Evolutionary conservation across 495 filamentous ascomycete species (phyloP).

Genomic region (Talaromyces ruber): DNA sequence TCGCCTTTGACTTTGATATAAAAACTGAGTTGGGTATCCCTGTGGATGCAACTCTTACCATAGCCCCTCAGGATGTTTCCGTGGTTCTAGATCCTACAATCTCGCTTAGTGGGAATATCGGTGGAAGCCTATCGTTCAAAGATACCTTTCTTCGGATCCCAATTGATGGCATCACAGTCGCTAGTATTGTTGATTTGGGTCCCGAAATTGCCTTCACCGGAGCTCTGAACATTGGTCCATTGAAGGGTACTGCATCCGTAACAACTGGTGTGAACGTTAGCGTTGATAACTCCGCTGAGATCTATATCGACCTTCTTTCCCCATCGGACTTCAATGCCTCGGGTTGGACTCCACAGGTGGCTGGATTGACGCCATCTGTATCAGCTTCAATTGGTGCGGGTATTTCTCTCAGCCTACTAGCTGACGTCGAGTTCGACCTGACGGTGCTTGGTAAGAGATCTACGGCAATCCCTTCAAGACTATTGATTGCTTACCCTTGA

Average conservation of each 20-base stretch:
- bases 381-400: constrained; percentile 18
- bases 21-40: constrained; percentile 16
- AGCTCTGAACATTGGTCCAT: constrained; percentile 16
- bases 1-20: constrained; percentile 26
- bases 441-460: constrained; percentile 18
- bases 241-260: constrained; percentile 18
- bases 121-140: constrained; percentile 14
- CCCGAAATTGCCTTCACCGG: constrained; percentile 22
- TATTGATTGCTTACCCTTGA: background rate
- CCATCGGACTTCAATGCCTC: constrained; percentile 17
- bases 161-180: constrained; percentile 21
- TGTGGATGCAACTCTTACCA: constrained; percentile 13
- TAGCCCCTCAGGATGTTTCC: constrained; percentile 21
- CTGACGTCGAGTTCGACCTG: constrained; percentile 17
- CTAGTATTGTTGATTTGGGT: constrained; percentile 23
- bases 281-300: constrained; percentile 16
- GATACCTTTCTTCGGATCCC: constrained; percentile 20
- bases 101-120: constrained; percentile 15
- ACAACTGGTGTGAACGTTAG: constrained; percentile 13
- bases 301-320: constrained; percentile 20
- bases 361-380: constrained; percentile 14
- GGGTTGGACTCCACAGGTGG: constrained; percentile 22
- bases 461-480: background rate
- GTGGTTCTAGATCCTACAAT: constrained; percentile 18
- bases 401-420: constrained; percentile 17